phyloP scores from a whole-genome alignment of 2,329 filamentous ascomycete genomes.

The Nemania diffusa region DNA sequence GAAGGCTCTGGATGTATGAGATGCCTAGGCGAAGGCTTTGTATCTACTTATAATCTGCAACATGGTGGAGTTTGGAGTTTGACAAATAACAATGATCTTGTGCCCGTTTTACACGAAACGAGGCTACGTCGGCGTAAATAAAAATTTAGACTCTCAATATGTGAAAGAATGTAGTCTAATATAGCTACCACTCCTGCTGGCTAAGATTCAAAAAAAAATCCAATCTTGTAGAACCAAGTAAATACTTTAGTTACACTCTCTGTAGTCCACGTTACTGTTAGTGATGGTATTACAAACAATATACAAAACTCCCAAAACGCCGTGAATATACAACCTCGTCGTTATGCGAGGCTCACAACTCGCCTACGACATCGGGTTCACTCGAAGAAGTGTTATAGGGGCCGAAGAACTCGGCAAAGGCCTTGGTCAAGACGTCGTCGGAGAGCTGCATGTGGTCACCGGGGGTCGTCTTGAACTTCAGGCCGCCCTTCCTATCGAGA shows the following conservation, averaged over 20 bases:
- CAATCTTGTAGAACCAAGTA: neutral
- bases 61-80: conserved; percentile 35
- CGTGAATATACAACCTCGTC: conserved; percentile 25
- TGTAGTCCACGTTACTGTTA: neutral
- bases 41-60: conserved; percentile 30
- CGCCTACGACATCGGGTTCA: neutral
- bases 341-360: conserved; percentile 20
- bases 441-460: conserved; percentile 87
- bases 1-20: conserved; percentile 60
- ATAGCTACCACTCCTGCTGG: neutral
- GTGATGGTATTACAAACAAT: neutral
- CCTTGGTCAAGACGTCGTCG: conserved; percentile 71
- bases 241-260: neutral
- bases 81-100: conserved; percentile 19
- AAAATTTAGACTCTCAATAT: neutral
- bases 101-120: neutral
- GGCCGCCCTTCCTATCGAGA: conserved; percentile 80
- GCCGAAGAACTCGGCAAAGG: conserved; percentile 75
- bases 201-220: neutral
- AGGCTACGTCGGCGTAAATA: neutral
- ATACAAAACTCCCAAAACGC: conserved; percentile 27
- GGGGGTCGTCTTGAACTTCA: conserved; percentile 77
- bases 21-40: conserved; percentile 5
- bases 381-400: conserved; percentile 51
- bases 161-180: neutral